Evolutionary conservation across 371 early-diverging fungal genomes (phyloP).

Genomic region (Entomophthora muscae): DNA sequence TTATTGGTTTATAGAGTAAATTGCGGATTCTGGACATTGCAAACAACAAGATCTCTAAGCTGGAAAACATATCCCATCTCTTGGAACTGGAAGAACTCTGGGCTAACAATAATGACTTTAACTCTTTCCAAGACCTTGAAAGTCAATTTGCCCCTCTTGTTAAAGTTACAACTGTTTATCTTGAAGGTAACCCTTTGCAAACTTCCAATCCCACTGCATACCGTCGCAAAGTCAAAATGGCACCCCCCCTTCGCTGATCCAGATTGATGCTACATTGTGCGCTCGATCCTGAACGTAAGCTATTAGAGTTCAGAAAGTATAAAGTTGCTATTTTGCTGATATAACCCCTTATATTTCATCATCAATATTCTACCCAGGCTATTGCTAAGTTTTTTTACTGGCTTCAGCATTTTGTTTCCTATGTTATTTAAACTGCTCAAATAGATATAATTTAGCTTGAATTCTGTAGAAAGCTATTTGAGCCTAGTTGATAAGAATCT

Average conservation of each 20-base stretch:
- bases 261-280: conserved; percentile 72
- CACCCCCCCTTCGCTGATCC: conserved; percentile 63
- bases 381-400: too few relatives aligned
- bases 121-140: conserved; percentile 60
- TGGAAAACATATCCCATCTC: conserved; percentile 59
- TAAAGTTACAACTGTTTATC: conserved; percentile 66
- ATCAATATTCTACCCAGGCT: too few relatives aligned
- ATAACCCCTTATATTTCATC: too few relatives aligned
- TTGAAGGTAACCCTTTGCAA: conserved; percentile 91
- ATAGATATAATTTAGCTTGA: too few relatives aligned
- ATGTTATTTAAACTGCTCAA: too few relatives aligned
- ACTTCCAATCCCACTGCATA: conserved; percentile 54
- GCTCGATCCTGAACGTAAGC: neutral
- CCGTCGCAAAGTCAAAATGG: conserved; percentile 68
- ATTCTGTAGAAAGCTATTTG: too few relatives aligned
- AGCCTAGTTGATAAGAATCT: too few relatives aligned
- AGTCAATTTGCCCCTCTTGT: conserved; percentile 36
- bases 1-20: too few relatives aligned
- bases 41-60: conserved; percentile 53
- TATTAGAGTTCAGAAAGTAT: too few relatives aligned
- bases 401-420: too few relatives aligned
- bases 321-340: too few relatives aligned
- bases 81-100: conserved; percentile 70
- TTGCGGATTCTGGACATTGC: conserved; percentile 66
- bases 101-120: conserved; percentile 66